Base-by-base conservation (phyloP, 2,329 filamentous ascomycete species). In the Pestalotiopsis sp. region DNA sequence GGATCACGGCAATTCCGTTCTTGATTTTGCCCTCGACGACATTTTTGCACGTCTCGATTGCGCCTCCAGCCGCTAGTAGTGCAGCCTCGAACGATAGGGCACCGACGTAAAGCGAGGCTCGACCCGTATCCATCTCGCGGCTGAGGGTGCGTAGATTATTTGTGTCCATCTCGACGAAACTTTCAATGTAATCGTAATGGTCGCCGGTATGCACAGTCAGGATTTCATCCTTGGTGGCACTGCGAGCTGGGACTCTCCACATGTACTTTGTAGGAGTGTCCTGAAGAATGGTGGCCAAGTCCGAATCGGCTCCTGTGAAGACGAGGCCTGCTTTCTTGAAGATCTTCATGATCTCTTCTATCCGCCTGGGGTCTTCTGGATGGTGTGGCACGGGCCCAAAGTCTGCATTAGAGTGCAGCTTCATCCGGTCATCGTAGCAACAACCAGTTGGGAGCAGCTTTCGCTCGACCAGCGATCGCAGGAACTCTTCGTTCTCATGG, bases 361-460 rank as follows among this genome's bases (percentile, higher is more conserved):
- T 98, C 14, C 96, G 90, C 36, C 94, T 87, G 1, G 96, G 96
- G 75, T 99, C 96, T 80, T 99, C 96, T 0, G 96, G 96, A 76
- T 99, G 96, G 65, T 97, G 91, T 25, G 95, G 92, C 62, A 90
- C 88, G 1, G 87, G 86, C 20, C 87, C 89, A 76, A 90, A 91
- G 78, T 93, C 91, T 17, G 93, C 90, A 77, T 98, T 97, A 67
- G 94, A 93, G 78, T 99, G 96, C 70, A 97, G 92, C 70, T 96
- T 94, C 96, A 99, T 99, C 40, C 95, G 90, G 68, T 93, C 91
- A 82, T 99, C 96, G 78, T 98, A 99, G 73, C 93, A 95, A 70
- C 92, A 90, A 3, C 93, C 93, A 0, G 92, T 95, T 0, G 91
- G 89, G 1, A 93, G 83, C 31, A 89, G 80, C 2, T 85, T 84